phyloP scores from a whole-genome alignment of 2,329 filamentous ascomycete species.

The Fusarium denticulatum region DNA sequence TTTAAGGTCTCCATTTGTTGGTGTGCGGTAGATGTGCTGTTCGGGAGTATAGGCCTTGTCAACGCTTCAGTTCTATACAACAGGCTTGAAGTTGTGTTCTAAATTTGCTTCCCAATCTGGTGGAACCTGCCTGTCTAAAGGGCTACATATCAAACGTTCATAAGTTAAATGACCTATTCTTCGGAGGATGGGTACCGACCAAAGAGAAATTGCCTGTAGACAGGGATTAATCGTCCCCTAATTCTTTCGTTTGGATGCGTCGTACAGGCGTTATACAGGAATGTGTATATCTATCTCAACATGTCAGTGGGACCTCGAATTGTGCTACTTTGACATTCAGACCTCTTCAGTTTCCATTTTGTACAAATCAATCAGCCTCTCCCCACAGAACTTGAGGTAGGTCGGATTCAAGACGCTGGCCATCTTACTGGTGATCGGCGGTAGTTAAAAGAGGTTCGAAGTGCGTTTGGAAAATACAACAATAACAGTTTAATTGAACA shows the following conservation, averaged over 20 bases:
- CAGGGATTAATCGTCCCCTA: rapidly evolving
- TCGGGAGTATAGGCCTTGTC: too few species aligned
- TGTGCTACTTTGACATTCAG: neutral
- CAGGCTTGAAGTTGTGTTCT: neutral
- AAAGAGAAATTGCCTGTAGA: neutral
- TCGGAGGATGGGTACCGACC: neutral
- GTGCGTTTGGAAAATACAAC: neutral
- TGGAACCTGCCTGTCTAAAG: neutral
- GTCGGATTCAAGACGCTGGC: neutral
- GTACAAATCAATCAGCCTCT: neutral
- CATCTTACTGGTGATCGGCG: neutral
- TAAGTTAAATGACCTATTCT: neutral
- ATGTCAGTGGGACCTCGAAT: rapidly evolving
- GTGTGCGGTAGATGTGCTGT: neutral
- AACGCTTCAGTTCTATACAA: too few species aligned
- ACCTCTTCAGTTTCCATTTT: neutral
- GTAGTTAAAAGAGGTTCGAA: neutral
- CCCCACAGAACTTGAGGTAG: neutral
- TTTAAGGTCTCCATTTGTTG: too few species aligned
- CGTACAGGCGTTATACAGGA: neutral
- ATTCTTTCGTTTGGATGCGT: neutral
- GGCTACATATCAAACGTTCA: neutral
- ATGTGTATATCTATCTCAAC: neutral
- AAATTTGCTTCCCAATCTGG: neutral
- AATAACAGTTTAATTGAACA: rapidly evolving